phyloP scores from a whole-genome alignment of 139 green algal species.

The Picochlorum costavermella region DNA sequence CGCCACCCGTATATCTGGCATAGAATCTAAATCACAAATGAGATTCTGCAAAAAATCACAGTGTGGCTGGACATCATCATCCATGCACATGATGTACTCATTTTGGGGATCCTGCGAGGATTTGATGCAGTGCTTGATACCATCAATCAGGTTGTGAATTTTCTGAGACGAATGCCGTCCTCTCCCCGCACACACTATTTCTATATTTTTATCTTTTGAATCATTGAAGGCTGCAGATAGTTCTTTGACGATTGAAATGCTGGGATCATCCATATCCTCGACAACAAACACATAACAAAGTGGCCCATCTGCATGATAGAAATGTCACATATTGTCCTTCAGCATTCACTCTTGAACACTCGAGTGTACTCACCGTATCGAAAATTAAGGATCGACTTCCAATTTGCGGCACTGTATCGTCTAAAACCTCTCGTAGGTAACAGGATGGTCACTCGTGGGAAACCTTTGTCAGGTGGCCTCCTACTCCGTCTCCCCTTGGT shows the following conservation, averaged over 20 bases:
- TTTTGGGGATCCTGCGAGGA: slow-evolving; percentile 11
- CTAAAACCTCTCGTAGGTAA: slow-evolving; percentile 60
- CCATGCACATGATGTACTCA: slow-evolving; percentile 76
- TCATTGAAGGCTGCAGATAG: not conserved
- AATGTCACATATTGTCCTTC: not conserved
- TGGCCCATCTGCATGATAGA: slow-evolving; percentile 13
- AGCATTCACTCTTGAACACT: not conserved
- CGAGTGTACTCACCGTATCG: slow-evolving; percentile 37
- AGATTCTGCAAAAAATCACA: slow-evolving; percentile 46
- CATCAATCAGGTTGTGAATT: slow-evolving; percentile 58
- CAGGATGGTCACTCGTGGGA: slow-evolving; percentile 48
- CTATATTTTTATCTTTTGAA: not conserved
- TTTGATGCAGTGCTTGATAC: slow-evolving; percentile 16
- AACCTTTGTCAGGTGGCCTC: not conserved
- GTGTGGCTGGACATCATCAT: slow-evolving; percentile 86
- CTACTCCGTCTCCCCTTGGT: not conserved
- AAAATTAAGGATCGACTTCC: slow-evolving; percentile 44
- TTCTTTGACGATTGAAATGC: slow-evolving; percentile 8
- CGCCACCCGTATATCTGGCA: slow-evolving; percentile 46
- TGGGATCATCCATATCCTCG: slow-evolving; percentile 42
- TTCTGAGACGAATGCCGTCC: slow-evolving; percentile 60
- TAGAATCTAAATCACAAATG: slow-evolving; percentile 51
- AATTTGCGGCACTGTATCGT: slow-evolving; percentile 50
- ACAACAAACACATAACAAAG: slow-evolving; percentile 72
- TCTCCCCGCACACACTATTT: slow-evolving; percentile 36